Evolutionary conservation across 345 rosid species (phyloP).

Genomic region (Acer campestre): DNA sequence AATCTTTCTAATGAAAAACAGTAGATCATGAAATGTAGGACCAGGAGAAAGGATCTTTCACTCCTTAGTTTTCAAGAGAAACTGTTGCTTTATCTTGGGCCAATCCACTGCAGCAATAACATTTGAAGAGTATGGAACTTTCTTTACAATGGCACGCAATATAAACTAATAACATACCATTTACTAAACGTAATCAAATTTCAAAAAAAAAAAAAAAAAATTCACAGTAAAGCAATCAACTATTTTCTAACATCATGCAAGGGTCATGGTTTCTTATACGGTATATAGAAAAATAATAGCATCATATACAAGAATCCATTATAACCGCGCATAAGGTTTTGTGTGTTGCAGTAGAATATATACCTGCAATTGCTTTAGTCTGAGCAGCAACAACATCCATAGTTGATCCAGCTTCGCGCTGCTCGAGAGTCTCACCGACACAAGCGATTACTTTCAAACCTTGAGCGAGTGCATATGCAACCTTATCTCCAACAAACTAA

Average conservation of each 20-base stretch:
- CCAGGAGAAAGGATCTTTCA: neutral
- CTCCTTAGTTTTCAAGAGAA: no score
- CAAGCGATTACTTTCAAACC: conserved; percentile 96
- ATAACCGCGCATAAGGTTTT: neutral
- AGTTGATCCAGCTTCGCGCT: conserved; percentile 83
- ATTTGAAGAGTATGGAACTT: neutral
- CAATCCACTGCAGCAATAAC: neutral
- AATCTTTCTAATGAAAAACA: neutral
- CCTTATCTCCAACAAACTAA: conserved; percentile 93
- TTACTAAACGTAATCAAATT: neutral
- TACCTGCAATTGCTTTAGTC: conserved; percentile 94
- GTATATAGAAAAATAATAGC: neutral
- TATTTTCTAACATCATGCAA: neutral
- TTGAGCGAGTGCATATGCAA: conserved; percentile 85
- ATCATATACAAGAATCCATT: neutral
- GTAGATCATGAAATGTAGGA: neutral
- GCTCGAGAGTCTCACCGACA: conserved; percentile 91
- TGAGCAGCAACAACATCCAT: conserved; percentile 90
- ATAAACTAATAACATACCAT: neutral
- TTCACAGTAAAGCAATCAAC: neutral
- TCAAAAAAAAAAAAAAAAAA: neutral
- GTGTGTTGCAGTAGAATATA: neutral
- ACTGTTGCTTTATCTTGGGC: no score
- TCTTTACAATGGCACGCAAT: neutral
- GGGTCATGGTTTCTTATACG: neutral